phyloP scores from a whole-genome alignment of 495 filamentous ascomycete genomes.

The Aspergillus haitiensis region DNA sequence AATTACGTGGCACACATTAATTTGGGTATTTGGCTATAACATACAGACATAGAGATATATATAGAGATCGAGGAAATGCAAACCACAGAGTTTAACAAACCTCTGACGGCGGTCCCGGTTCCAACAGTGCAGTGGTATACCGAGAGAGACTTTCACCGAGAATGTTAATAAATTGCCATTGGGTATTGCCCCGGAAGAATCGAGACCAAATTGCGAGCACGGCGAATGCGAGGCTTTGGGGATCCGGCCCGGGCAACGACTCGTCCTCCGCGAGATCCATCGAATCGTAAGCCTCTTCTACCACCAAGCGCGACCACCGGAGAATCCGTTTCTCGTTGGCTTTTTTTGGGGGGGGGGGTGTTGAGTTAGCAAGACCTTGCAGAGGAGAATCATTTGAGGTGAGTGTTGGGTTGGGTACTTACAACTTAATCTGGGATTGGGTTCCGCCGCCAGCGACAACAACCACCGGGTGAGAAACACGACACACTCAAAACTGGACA shows the following conservation, averaged over 20 bases:
- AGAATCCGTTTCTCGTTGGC: conserved; percentile 10
- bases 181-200: conserved; percentile 4
- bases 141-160: background rate
- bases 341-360: too few relatives aligned
- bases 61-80: too few relatives aligned
- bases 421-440: background rate
- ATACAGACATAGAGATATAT: too few relatives aligned
- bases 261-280: conserved; percentile 4
- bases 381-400: background rate
- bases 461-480: background rate
- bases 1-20: too few relatives aligned
- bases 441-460: background rate
- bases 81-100: too few relatives aligned
- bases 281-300: conserved; percentile 11
- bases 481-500: background rate
- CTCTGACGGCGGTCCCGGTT: too few relatives aligned
- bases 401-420: background rate
- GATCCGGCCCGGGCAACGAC: background rate
- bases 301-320: background rate
- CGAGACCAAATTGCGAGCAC: conserved; percentile 11
- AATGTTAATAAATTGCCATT: conserved; percentile 13
- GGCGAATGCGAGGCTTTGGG: background rate
- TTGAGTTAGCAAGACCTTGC: background rate
- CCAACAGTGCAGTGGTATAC: background rate
- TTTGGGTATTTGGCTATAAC: too few relatives aligned